These are phyloP conservation scores for Camillea tinctor DNA, from an alignment of 2,329 filamentous ascomycete genomes.

Conservation along the genomic window DNA sequence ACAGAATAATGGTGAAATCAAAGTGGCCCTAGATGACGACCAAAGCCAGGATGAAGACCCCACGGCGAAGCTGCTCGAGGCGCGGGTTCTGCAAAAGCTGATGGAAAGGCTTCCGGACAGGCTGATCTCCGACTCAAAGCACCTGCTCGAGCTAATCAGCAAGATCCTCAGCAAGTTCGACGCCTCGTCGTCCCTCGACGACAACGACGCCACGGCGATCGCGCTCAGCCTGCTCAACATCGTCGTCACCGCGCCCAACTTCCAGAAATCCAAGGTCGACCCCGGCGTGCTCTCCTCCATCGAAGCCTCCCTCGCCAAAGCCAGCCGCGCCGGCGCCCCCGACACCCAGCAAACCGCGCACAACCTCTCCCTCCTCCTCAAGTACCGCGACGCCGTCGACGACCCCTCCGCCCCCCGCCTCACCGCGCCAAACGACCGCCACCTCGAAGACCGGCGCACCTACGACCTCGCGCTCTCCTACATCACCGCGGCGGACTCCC, in stretches of 20 bases:
- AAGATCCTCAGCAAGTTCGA: constrained; percentile 55
- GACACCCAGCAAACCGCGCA: constrained; percentile 52
- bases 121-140: constrained; percentile 61
- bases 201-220: constrained; percentile 52
- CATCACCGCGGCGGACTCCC: constrained; percentile 59
- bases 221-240: constrained; percentile 62
- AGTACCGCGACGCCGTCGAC: constrained; percentile 54
- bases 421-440: constrained; percentile 43
- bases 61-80: constrained; percentile 51
- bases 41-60: constrained; percentile 38
- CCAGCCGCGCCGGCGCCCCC: constrained; percentile 38
- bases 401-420: constrained; percentile 37
- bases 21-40: constrained; percentile 30
- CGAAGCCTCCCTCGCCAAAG: constrained; percentile 46
- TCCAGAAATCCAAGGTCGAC: constrained; percentile 48
- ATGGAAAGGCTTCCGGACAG: constrained; percentile 62
- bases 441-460: constrained; percentile 59
- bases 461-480: constrained; percentile 64
- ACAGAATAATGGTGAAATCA: constrained; percentile 23
- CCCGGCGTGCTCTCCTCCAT: constrained; percentile 43
- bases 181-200: constrained; percentile 37
- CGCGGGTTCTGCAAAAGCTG: constrained; percentile 64
- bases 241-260: constrained; percentile 56
- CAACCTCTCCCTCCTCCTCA: constrained; percentile 56
- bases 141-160: constrained; percentile 62